These are phyloP conservation scores for Blastobotrys terrestris DNA, from an alignment of 805 yeast genomes.

Conservation along the genomic window DNA sequence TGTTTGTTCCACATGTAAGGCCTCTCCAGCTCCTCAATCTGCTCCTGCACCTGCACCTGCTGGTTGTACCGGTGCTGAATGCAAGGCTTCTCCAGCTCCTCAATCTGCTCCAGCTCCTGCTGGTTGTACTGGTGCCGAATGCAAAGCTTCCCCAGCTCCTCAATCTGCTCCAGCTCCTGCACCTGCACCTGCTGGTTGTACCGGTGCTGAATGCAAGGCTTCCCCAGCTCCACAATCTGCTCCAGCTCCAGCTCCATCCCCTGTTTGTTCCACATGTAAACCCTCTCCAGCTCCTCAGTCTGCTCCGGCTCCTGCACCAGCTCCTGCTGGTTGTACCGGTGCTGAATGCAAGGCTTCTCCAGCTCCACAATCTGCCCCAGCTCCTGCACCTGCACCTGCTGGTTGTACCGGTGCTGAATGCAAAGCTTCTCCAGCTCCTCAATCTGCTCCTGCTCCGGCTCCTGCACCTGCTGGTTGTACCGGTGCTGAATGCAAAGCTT, in stretches of 20 bases:
- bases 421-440: neutral
- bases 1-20: neutral
- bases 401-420: neutral
- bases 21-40: neutral
- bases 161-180: neutral
- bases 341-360: neutral
- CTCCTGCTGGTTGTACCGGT: neutral
- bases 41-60: neutral
- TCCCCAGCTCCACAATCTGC: neutral
- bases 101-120: neutral
- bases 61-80: neutral
- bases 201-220: neutral
- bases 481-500: neutral
- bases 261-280: too few relatives aligned
- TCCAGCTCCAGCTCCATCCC: neutral
- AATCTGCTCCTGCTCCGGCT: neutral
- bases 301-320: neutral
- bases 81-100: neutral
- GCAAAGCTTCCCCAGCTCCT: neutral
- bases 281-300: neutral
- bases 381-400: neutral
- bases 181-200: neutral
- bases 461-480: neutral
- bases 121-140: neutral
- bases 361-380: neutral